Evolutionary conservation across 148 eudicot genomes (phyloP).

Genomic region (Dysphania ambrosioides): DNA sequence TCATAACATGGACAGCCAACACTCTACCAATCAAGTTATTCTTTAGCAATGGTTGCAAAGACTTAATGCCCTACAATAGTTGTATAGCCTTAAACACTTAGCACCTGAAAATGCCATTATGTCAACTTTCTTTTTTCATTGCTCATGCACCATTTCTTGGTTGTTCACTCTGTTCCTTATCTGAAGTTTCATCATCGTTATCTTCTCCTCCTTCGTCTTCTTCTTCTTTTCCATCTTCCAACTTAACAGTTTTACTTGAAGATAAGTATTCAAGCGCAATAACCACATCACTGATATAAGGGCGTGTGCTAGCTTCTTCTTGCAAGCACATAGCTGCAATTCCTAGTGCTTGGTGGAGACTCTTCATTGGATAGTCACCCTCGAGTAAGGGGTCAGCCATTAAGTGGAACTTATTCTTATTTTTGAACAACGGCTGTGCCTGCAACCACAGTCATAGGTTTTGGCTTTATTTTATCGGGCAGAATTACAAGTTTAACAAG

Average conservation of each 20-base stretch:
- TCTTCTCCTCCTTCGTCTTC: slow-evolving; percentile 12
- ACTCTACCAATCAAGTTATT: neutral
- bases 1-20: neutral
- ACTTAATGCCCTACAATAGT: neutral
- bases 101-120: neutral
- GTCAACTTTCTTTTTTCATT: slow-evolving; percentile 8
- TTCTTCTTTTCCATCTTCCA: slow-evolving; percentile 21
- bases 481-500: neutral
- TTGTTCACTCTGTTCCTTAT: neutral
- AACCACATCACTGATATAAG: slow-evolving; percentile 71
- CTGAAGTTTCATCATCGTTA: slow-evolving; percentile 1
- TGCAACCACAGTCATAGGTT: slow-evolving; percentile 17
- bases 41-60: slow-evolving; percentile 5
- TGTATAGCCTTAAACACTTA: slow-evolving; percentile 10
- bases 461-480: neutral
- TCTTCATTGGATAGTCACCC: slow-evolving; percentile 55
- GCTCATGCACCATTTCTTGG: neutral
- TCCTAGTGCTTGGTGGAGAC: slow-evolving; percentile 80
- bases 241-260: slow-evolving; percentile 18
- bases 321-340: slow-evolving; percentile 93
- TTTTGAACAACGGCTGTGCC: slow-evolving; percentile 87
- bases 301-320: slow-evolving; percentile 65
- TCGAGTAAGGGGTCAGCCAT: slow-evolving; percentile 78
- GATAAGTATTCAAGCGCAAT: slow-evolving; percentile 60
- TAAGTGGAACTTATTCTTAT: slow-evolving; percentile 58